Evolutionary conservation across 139 green algal species (phyloP).

Genomic region (Chlorella sp.): DNA sequence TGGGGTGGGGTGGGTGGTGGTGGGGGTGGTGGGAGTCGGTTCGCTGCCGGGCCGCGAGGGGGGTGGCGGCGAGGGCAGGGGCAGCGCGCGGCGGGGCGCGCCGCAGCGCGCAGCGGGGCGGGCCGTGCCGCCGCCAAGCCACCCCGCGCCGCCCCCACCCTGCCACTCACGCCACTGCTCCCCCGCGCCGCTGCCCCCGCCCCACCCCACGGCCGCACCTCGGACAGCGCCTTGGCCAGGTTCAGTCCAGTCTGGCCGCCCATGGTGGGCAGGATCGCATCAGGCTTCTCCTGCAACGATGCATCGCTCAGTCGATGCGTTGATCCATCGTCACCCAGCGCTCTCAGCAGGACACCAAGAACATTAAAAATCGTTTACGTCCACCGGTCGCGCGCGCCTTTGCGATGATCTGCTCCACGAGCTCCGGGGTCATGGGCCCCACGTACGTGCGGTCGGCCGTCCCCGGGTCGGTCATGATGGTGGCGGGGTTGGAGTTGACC

Average conservation of each 20-base stretch:
- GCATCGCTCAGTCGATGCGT: no score
- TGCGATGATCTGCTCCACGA: conserved; percentile 83
- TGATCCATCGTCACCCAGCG: no score
- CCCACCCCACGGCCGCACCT: conserved; percentile 49
- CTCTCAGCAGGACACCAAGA: no score
- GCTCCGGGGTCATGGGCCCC: conserved; percentile 94
- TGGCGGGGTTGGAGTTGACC: conserved; percentile 99
- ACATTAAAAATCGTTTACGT: not conserved
- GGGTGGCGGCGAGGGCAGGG: not conserved
- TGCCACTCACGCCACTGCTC: not conserved
- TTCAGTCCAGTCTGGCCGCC: conserved; percentile 98
- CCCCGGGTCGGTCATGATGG: conserved; percentile 99
- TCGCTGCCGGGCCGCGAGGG: not conserved
- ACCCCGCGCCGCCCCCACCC: not conserved
- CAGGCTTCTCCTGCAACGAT: conserved; percentile 81
- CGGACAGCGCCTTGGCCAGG: conserved; percentile 91
- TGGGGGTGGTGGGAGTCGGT: not conserved
- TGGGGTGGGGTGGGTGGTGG: not conserved
- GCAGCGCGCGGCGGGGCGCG: not conserved
- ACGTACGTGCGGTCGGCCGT: conserved; percentile 98
- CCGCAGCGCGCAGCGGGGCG: not conserved
- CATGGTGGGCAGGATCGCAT: conserved; percentile 99
- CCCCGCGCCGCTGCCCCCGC: not conserved
- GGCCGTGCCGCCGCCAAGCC: not conserved
- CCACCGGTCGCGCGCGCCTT: conserved; percentile 22